These are phyloP conservation scores for Mariannaea sp. DNA, from an alignment of 2,329 filamentous ascomycete species.

Conservation along the genomic window DNA sequence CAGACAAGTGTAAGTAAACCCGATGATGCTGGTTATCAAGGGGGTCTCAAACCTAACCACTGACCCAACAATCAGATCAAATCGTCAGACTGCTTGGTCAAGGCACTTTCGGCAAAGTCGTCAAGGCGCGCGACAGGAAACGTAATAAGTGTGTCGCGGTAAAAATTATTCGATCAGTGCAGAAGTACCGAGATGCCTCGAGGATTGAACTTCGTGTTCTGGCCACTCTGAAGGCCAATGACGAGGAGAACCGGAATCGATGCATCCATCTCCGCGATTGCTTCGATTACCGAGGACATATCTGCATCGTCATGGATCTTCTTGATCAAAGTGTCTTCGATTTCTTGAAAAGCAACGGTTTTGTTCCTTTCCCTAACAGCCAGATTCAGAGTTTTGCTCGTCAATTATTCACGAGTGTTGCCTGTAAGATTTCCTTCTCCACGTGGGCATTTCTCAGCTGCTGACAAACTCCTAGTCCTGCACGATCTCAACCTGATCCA, in stretches of 20 bases:
- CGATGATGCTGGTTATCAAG: neutral
- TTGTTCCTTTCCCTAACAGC: slow-evolving; percentile 96
- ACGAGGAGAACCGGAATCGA: slow-evolving; percentile 88
- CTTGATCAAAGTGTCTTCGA: slow-evolving; percentile 97
- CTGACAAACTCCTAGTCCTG: slow-evolving; percentile 65
- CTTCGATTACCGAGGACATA: slow-evolving; percentile 96
- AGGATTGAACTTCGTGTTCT: slow-evolving; percentile 93
- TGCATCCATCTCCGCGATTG: slow-evolving; percentile 97
- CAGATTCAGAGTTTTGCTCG: slow-evolving; percentile 97
- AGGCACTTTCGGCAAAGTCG: slow-evolving; percentile 97
- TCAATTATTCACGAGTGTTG: slow-evolving; percentile 96
- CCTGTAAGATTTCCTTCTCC: slow-evolving; percentile 68
- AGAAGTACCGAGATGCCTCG: slow-evolving; percentile 96
- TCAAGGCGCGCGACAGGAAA: slow-evolving; percentile 83
- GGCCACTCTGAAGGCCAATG: slow-evolving; percentile 89
- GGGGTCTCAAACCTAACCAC: slow-evolving; percentile 5
- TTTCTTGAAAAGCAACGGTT: slow-evolving; percentile 92
- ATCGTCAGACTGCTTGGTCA: slow-evolving; percentile 90
- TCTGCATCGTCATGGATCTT: slow-evolving; percentile 79
- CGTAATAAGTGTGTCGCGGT: slow-evolving; percentile 83
- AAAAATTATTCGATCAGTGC: slow-evolving; percentile 97
- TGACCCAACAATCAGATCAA: slow-evolving; percentile 64
- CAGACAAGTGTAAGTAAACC: slow-evolving; percentile 79
- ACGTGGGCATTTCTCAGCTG: neutral
- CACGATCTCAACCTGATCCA: slow-evolving; percentile 98